A percentile compares a stretch with the other conserved stretches of the same genome.
phyloP scores from a whole-genome alignment of 176 grass and related monocot genomes.

The Sorghum bicolor region DNA sequence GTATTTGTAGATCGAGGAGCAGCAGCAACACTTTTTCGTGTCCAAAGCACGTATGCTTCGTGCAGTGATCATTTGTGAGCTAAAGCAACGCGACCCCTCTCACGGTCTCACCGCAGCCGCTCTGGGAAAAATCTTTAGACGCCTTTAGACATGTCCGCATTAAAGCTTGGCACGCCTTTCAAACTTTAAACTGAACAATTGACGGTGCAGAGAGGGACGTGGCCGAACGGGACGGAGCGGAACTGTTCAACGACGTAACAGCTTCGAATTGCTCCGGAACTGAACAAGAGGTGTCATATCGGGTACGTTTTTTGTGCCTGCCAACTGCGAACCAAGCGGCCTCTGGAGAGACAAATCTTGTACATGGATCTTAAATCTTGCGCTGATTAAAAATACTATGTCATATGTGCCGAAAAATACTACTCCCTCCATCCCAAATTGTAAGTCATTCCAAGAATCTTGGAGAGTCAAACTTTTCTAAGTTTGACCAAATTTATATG shows the following conservation, averaged over 20 bases:
- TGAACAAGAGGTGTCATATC: no score
- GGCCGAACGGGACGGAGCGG: neutral
- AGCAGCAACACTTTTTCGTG: neutral
- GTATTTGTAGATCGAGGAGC: neutral
- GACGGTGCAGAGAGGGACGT: neutral
- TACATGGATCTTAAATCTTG: no score
- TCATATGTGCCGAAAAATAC: no score
- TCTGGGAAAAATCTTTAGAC: neutral
- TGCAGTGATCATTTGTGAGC: neutral
- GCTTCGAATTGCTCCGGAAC: no score
- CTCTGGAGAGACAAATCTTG: no score
- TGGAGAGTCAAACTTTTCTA: no score
- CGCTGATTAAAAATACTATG: no score
- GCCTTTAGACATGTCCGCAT: neutral
- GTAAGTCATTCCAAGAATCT: no score
- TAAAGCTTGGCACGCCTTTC: conserved; percentile 12
- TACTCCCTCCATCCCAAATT: no score
- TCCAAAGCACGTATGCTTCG: neutral
- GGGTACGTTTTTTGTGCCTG: no score
- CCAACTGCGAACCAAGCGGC: no score
- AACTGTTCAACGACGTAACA: neutral
- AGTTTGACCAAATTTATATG: no score
- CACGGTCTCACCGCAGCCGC: neutral
- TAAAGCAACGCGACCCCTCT: neutral
- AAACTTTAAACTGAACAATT: conserved; percentile 20